These are phyloP conservation scores for Claviceps pazoutovae DNA, from an alignment of 2,329 filamentous ascomycete species.

Conservation along the genomic window DNA sequence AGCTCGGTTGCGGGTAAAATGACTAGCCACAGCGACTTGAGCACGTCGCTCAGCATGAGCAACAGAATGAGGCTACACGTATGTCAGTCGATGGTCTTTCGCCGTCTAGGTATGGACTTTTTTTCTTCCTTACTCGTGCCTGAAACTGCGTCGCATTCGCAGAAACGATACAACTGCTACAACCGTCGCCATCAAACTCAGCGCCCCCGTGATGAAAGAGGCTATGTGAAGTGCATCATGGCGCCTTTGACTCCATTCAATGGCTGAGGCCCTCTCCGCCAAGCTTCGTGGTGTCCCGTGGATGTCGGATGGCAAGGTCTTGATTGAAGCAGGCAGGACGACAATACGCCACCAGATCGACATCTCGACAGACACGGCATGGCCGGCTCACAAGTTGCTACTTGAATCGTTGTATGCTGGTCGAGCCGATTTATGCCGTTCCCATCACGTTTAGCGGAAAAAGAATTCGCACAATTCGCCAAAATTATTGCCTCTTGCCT, in stretches of 20 bases:
- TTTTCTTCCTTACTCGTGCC: conserved; percentile 37
- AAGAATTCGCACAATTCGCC: not conserved
- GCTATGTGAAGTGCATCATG: conserved; percentile 10
- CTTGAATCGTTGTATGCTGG: not conserved
- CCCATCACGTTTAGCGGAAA: not conserved
- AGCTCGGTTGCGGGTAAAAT: conserved; percentile 49
- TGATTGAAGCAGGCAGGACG: not conserved
- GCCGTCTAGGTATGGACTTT: not conserved
- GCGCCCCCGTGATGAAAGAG: conserved; percentile 27
- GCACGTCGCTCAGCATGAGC: conserved; percentile 57
- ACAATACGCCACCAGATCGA: conserved; percentile 1
- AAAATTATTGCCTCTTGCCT: not conserved
- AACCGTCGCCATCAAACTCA: conserved; percentile 43
- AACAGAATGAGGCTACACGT: conserved; percentile 53
- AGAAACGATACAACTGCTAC: conserved; percentile 57
- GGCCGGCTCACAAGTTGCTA: not conserved
- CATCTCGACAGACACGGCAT: conserved; percentile 2
- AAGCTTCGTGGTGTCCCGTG: not conserved
- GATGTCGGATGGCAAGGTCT: not conserved
- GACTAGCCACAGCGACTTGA: conserved; percentile 56
- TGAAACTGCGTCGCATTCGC: conserved; percentile 59
- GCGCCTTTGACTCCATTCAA: not conserved
- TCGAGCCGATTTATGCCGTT: not conserved
- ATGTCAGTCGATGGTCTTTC: not conserved
- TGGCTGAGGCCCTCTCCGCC: not conserved